phyloP scores from a whole-genome alignment of 495 filamentous ascomycete genomes.

The Lasiosphaeris hirsuta region DNA sequence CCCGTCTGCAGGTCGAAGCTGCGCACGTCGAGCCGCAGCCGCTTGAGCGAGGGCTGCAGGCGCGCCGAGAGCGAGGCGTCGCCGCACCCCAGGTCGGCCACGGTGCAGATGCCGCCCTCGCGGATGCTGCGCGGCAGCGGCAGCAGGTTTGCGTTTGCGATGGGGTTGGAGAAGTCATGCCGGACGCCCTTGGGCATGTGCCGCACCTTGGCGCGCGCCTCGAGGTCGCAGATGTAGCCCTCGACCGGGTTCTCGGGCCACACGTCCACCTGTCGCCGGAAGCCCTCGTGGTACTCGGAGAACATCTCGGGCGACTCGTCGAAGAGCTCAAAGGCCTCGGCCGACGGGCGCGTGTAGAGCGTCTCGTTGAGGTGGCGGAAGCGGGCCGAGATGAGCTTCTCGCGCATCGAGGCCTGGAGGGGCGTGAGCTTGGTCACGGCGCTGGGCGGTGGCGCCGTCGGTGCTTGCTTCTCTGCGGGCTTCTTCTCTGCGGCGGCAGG shows the following conservation, averaged over 20 bases:
- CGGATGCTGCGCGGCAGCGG: slow-evolving; percentile 37
- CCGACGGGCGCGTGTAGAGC: slow-evolving; percentile 87
- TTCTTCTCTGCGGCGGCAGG: slow-evolving; percentile 7
- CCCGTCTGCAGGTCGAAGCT: slow-evolving; percentile 55
- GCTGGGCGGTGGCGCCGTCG: slow-evolving; percentile 22
- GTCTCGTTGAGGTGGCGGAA: slow-evolving; percentile 97
- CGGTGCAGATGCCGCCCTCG: slow-evolving; percentile 50
- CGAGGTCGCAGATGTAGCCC: slow-evolving; percentile 67
- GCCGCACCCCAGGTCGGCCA: slow-evolving; percentile 67
- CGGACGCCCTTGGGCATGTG: slow-evolving; percentile 22
- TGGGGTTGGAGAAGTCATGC: slow-evolving; percentile 20
- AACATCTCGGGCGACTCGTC: slow-evolving; percentile 81
- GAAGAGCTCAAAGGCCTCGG: slow-evolving; percentile 75
- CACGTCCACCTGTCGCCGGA: slow-evolving; percentile 86
- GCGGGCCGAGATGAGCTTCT: slow-evolving; percentile 87
- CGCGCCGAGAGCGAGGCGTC: slow-evolving; percentile 64
- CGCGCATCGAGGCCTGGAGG: slow-evolving; percentile 86
- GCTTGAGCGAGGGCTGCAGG: slow-evolving; percentile 57
- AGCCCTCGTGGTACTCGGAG: slow-evolving; percentile 88
- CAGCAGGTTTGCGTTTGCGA: slow-evolving; percentile 21
- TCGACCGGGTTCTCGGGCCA: slow-evolving; percentile 97
- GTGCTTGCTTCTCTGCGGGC: slow-evolving; percentile 11
- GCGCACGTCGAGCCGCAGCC: slow-evolving; percentile 38
- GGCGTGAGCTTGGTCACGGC: slow-evolving; percentile 67
- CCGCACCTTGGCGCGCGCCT: slow-evolving; percentile 45